Conservation (phyloP, 2,329 filamentous ascomycete genomes). For the Cytospora leucostoma region DNA sequence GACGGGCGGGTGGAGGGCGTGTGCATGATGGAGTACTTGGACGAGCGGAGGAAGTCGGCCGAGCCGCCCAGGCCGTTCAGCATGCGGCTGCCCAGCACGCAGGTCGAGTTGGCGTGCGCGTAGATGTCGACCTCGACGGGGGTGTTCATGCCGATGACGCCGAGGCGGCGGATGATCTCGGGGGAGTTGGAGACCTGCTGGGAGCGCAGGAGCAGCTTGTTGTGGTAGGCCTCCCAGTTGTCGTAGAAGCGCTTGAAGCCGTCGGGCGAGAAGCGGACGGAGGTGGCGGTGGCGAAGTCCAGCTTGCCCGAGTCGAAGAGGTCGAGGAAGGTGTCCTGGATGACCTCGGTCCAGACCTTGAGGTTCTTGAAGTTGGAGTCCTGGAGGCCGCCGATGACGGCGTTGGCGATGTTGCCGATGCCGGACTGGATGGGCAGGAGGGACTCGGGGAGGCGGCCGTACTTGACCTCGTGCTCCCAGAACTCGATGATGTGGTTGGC, state of each 20-base stretch:
- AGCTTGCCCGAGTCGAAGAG: conserved; percentile 86
- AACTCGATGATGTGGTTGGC: conserved; percentile 78
- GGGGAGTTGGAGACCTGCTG: conserved; percentile 88
- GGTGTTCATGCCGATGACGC: conserved; percentile 93
- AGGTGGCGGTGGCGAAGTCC: conserved; percentile 87
- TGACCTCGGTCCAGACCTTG: conserved; percentile 90
- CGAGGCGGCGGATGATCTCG: conserved; percentile 84
- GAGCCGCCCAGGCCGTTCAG: conserved; percentile 82
- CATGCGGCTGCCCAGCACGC: conserved; percentile 86
- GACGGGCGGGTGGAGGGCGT: conserved; percentile 78
- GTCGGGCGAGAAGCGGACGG: conserved; percentile 86
- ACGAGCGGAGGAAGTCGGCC: conserved; percentile 75
- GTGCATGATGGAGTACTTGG: conserved; percentile 93
- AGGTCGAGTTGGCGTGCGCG: conserved; percentile 88
- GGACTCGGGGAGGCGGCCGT: conserved; percentile 74
- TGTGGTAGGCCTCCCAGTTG: conserved; percentile 76
- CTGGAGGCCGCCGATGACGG: conserved; percentile 80
- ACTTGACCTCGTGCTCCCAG: conserved; percentile 80
- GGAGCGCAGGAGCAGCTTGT: conserved; percentile 82
- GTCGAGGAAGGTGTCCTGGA: conserved; percentile 87
- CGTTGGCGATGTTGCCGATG: conserved; percentile 92
- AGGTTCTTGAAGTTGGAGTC: conserved; percentile 83
- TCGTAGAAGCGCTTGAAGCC: conserved; percentile 91
- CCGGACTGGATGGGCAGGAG: conserved; percentile 83
- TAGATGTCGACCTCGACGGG: conserved; percentile 94